Conservation (phyloP, 148 eudicot genomes). For the Rheum nobile region DNA sequence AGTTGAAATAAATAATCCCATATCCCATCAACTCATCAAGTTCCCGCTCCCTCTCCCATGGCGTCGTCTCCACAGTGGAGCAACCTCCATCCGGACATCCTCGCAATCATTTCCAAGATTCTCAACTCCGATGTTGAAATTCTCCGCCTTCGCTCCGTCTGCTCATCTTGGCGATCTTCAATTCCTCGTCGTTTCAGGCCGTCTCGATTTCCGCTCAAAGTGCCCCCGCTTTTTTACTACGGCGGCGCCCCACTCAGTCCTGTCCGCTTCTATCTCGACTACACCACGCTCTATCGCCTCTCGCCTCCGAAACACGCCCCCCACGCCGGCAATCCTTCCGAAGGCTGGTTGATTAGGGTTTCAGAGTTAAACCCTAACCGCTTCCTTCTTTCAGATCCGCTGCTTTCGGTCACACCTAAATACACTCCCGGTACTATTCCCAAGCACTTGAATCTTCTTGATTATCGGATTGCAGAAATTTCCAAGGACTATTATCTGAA, state of each 20-base stretch:
- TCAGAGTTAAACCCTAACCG: background rate
- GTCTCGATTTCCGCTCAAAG: background rate
- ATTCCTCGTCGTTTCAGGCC: background rate
- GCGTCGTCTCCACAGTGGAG: background rate
- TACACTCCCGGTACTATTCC: background rate
- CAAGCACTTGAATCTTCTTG: constrained; percentile 6
- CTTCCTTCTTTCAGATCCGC: constrained; percentile 7
- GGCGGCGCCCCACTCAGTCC: background rate
- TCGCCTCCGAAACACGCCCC: background rate
- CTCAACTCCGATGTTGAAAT: background rate
- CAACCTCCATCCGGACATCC: background rate
- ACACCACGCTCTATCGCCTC: background rate
- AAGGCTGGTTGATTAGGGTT: background rate
- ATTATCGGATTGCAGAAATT: constrained; percentile 5
- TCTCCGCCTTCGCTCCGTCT: background rate
- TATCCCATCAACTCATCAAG: too few species aligned
- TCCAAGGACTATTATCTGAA: background rate
- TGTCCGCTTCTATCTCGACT: background rate
- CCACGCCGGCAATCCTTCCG: background rate
- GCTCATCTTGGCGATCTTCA: background rate
- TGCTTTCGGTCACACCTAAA: background rate
- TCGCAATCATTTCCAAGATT: background rate
- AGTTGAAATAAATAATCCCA: too few species aligned
- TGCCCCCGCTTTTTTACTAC: background rate
- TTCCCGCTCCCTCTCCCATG: background rate